These are phyloP conservation scores for Combretum micranthum DNA, from an alignment of 345 rosid species.

Conservation along the genomic window DNA sequence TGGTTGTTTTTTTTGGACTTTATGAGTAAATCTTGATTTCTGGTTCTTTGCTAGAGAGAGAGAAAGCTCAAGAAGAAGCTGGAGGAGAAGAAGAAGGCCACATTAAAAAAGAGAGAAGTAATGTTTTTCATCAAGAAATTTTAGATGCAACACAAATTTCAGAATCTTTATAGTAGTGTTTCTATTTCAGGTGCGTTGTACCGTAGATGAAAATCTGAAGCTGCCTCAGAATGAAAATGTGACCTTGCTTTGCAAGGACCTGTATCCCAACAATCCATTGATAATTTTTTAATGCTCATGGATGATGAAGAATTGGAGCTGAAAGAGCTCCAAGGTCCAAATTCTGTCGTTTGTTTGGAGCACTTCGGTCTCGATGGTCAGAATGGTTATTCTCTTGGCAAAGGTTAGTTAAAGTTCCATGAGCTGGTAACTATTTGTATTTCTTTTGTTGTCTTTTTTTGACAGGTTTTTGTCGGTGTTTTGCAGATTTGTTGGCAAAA, in stretches of 20 bases:
- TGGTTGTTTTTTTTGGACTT: background rate
- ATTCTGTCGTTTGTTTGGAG: slow-evolving; percentile 50
- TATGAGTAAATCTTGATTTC: slow-evolving; percentile 1
- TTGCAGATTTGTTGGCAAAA: slow-evolving; percentile 72
- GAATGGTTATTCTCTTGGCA: slow-evolving; percentile 65
- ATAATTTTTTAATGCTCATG: slow-evolving; percentile 40
- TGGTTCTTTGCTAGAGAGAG: slow-evolving; percentile 35
- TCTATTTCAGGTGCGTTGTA: slow-evolving; percentile 41
- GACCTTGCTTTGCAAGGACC: slow-evolving; percentile 53
- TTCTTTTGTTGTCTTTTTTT: slow-evolving; percentile 6
- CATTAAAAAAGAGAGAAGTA: slow-evolving; percentile 39
- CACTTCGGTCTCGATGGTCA: slow-evolving; percentile 47
- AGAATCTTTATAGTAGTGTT: slow-evolving; percentile 13
- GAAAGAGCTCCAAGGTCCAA: slow-evolving; percentile 61
- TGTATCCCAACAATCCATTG: slow-evolving; percentile 26
- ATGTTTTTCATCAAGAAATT: slow-evolving; percentile 6
- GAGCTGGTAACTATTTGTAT: background rate
- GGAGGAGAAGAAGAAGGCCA: slow-evolving; percentile 44
- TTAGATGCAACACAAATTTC: slow-evolving; percentile 10
- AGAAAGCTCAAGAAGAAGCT: slow-evolving; percentile 42
- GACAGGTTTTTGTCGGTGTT: slow-evolving; percentile 10
- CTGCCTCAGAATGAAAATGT: slow-evolving; percentile 45
- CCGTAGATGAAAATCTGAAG: slow-evolving; percentile 24
- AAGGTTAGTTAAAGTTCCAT: slow-evolving; percentile 42
- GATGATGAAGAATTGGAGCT: slow-evolving; percentile 95